A percentile compares a stretch with the other conserved stretches of the same genome.
phyloP scores from a whole-genome alignment of 2,329 filamentous ascomycete species.

The Arthrobotrys sinensis region DNA sequence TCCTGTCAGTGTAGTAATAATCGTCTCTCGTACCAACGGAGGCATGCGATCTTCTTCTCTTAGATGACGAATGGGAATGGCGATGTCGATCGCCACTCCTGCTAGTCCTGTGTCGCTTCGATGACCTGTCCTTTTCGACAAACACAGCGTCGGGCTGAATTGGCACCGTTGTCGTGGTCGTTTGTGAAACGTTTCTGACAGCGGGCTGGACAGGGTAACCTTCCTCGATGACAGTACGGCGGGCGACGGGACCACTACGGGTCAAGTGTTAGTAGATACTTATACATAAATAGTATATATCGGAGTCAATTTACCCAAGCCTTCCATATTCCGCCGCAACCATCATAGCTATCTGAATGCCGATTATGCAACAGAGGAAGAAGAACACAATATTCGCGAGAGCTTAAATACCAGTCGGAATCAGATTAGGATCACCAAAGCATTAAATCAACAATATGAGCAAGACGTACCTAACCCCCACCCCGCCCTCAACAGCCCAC shows the following conservation, averaged over 20 bases:
- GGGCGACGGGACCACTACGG: slow-evolving; percentile 50
- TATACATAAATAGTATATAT: not conserved
- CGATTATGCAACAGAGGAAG: slow-evolving; percentile 37
- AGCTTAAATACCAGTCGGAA: not conserved
- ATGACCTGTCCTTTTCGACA: slow-evolving; percentile 44
- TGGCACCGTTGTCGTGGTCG: slow-evolving; percentile 48
- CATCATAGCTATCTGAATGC: slow-evolving; percentile 45
- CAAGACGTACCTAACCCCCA: slow-evolving; percentile 50
- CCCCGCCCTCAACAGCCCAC: slow-evolving; percentile 45
- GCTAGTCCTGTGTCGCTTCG: slow-evolving; percentile 35
- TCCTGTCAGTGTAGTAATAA: slow-evolving; percentile 42
- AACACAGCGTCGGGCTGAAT: slow-evolving; percentile 33
- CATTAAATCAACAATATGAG: not conserved
- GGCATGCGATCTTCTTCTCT: slow-evolving; percentile 39
- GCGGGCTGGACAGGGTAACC: slow-evolving; percentile 50
- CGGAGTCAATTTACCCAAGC: slow-evolving; percentile 32
- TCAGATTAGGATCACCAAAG: too few relatives aligned
- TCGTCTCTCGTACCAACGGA: slow-evolving; percentile 47
- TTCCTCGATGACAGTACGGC: slow-evolving; percentile 57
- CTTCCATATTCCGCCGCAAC: slow-evolving; percentile 50
- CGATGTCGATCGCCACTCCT: slow-evolving; percentile 44
- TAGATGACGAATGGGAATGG: slow-evolving; percentile 38
- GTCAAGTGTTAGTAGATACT: slow-evolving; percentile 14
- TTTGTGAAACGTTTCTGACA: slow-evolving; percentile 53
- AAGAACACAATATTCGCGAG: slow-evolving; percentile 53